Percentiles rank a stretch among this genome's conserved stretches.
These are phyloP conservation scores for Teratosphaeria destructans DNA, from an alignment of 2,329 filamentous ascomycete genomes.

Conservation along the genomic window DNA sequence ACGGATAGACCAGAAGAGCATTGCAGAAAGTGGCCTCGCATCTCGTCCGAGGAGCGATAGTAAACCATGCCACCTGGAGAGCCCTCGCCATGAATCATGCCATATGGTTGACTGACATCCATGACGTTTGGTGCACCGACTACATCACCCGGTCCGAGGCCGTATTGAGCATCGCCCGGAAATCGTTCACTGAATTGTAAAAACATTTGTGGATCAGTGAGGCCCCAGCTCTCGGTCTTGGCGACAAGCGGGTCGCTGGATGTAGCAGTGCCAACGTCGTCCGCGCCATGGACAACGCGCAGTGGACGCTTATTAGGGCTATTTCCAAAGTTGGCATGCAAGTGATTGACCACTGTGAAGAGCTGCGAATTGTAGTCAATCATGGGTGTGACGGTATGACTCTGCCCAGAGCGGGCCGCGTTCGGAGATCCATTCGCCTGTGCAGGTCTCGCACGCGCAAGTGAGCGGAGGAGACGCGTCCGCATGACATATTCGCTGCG, in stretches of 20 bases:
- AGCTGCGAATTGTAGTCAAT: conserved; percentile 80
- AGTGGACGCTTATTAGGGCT: conserved; percentile 60
- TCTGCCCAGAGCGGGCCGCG: conserved; percentile 41
- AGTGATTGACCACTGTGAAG: conserved; percentile 64
- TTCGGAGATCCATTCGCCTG: conserved; percentile 45
- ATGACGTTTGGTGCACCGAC: conserved; percentile 75
- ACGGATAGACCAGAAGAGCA: conserved; percentile 50
- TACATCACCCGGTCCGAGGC: conserved; percentile 63
- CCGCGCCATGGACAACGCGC: conserved; percentile 71
- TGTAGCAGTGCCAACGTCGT: conserved; percentile 67
- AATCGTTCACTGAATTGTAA: conserved; percentile 69
- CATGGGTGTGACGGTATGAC: conserved; percentile 61
- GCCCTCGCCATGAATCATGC: conserved; percentile 75
- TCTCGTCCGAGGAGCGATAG: conserved; percentile 64
- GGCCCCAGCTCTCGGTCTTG: conserved; percentile 72
- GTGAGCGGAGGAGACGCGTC: conserved; percentile 70
- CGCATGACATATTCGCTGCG: conserved; percentile 88
- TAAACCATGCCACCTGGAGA: conserved; percentile 73
- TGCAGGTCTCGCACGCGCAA: conserved; percentile 69
- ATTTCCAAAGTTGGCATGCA: conserved; percentile 67
- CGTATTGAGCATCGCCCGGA: conserved; percentile 63
- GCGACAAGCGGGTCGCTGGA: conserved; percentile 68
- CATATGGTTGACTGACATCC: conserved; percentile 80
- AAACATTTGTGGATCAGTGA: conserved; percentile 63
- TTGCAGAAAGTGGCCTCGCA: conserved; percentile 64